Percentiles rank a stretch among this genome's conserved stretches.
Evolutionary conservation across 352 stramenopile species (phyloP).

Genomic region (Phytophthora fragariae): DNA sequence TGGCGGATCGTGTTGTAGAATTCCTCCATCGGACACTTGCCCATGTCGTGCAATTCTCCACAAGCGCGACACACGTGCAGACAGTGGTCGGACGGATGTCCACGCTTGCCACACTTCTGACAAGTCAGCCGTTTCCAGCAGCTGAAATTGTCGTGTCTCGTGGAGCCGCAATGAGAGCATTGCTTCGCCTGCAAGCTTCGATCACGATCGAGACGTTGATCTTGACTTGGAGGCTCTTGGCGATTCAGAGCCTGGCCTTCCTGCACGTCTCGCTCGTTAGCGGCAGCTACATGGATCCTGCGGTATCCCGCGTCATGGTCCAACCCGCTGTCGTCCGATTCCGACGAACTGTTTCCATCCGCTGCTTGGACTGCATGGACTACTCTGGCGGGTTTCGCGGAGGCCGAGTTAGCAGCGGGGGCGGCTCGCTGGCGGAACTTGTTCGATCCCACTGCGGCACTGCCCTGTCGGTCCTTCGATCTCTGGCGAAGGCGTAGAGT

Average conservation of each 20-base stretch:
- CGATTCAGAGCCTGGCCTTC: no score
- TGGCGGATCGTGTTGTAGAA: background rate
- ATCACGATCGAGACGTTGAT: background rate
- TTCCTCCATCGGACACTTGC: background rate
- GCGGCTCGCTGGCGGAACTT: background rate
- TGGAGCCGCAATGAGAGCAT: background rate
- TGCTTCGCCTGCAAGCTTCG: background rate
- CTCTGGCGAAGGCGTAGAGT: background rate
- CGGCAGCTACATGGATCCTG: no score
- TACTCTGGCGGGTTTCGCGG: background rate
- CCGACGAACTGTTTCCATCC: background rate
- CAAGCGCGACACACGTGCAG: no score
- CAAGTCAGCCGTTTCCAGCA: no score
- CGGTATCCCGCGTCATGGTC: background rate
- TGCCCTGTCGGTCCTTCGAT: background rate
- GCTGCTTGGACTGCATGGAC: background rate
- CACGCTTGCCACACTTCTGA: no score
- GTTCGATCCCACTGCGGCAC: background rate
- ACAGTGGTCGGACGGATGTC: no score
- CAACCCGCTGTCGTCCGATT: background rate
- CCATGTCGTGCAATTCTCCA: no score
- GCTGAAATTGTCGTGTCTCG: no score
- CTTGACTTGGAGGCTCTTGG: background rate
- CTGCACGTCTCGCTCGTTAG: no score
- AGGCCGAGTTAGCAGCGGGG: background rate